Percentiles rank a stretch among this genome's conserved stretches.
Conservation (phyloP, 1,139 yeast genomes). For the Sugiyamaella japonica region DNA sequence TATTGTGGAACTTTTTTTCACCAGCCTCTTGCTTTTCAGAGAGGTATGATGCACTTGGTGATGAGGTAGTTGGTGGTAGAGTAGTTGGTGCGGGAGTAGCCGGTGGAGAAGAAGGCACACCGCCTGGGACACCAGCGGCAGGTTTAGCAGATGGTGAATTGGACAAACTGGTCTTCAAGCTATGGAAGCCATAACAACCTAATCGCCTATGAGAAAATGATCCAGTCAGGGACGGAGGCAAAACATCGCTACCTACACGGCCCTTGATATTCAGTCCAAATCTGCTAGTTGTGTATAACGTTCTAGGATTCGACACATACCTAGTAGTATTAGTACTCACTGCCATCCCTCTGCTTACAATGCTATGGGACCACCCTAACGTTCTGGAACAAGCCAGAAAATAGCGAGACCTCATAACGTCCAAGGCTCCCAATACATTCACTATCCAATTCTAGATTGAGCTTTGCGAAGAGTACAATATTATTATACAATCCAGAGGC, state of each 20-base stretch:
- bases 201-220: too few relatives aligned
- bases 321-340: not conserved
- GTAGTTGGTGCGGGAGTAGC: not conserved
- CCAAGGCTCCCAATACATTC: not conserved
- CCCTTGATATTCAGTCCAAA: too few relatives aligned
- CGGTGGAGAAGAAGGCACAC: too few relatives aligned
- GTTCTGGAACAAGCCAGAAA: not conserved
- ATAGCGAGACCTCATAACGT: not conserved
- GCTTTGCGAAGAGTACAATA: not conserved
- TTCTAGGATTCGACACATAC: not conserved
- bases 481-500: not conserved
- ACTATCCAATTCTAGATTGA: not conserved
- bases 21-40: constrained; percentile 12
- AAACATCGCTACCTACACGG: too few relatives aligned
- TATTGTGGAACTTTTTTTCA: constrained; percentile 26
- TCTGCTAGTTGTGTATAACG: not conserved
- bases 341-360: not conserved
- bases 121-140: not conserved
- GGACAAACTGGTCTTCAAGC: not conserved
- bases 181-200: not conserved
- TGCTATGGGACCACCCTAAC: not conserved
- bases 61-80: not conserved
- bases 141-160: not conserved
- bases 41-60: not conserved
- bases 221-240: too few relatives aligned